Base-by-base conservation (phyloP, 495 filamentous ascomycete species). In the Aspergillus leporis region DNA sequence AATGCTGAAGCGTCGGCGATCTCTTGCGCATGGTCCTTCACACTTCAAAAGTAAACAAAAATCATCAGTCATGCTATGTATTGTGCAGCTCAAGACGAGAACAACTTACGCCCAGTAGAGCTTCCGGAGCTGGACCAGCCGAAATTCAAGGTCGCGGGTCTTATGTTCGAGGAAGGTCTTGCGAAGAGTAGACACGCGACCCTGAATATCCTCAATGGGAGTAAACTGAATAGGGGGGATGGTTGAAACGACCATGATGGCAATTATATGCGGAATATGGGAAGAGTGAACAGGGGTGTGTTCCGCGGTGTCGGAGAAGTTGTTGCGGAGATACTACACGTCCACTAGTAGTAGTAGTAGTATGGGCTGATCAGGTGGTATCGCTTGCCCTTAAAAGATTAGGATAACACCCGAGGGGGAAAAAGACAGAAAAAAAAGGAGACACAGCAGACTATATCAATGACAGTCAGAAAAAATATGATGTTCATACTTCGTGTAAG, bases 121-220 rank as follows among this genome's bases (percentile, higher is more conserved):
- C 79, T 91, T 93, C 51, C 92, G 87, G 38, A 97, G 86, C 80
- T 97, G 93, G 18, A 83, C 75, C 51, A 92, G 79, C 53, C 94
- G 83, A 79, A 89, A 98, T 63, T 89, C 83, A 55, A 97, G 68
- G 53, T 88, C 81, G 66, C 89, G 89, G 4, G 91, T 96, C 77
- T 89, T 90, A 71, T 93, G 86, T 14, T 89, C 79, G 61, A 80
- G 77, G 77, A 91, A 98, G 21, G 87, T 79, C 53, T 78, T 73
- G 67, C 85, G 84, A 12, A 84, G 72, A 10, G 72, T 78, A 58
- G 81, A 78, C 66, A 82, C 79, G 43, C 85, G 83, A 56, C 64
- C 65, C 16, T 85, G 76, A 63, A 97, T 91, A 53, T 72, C 72
- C 30, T 90, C 89, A 50, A 89, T 61, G 9, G 87, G 66, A 9